Evolutionary conservation across 2,329 filamentous ascomycete genomes (phyloP).

Genomic region (Sporothrix pallida): DNA sequence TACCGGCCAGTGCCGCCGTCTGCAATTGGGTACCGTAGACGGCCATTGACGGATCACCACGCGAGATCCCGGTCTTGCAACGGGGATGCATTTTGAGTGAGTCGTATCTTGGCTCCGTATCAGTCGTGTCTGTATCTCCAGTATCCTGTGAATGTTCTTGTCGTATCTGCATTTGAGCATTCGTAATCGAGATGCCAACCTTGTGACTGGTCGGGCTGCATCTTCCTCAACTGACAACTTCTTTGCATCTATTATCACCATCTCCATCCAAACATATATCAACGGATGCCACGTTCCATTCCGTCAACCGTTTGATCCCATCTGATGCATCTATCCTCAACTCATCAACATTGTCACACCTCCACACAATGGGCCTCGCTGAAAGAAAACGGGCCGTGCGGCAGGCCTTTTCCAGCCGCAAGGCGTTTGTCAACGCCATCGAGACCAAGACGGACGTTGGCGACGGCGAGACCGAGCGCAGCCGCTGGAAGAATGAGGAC

Average conservation of each 20-base stretch:
- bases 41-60: constrained; percentile 4
- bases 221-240: background rate
- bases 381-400: background rate
- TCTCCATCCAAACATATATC: too few species aligned
- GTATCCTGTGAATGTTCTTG: background rate
- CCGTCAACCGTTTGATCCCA: too few species aligned
- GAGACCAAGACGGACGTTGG: background rate
- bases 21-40: background rate
- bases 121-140: background rate
- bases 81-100: too few species aligned
- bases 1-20: background rate
- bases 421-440: constrained; percentile 1
- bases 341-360: background rate
- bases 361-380: background rate
- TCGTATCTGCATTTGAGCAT: too few species aligned
- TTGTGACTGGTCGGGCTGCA: background rate
- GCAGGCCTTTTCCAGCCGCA: background rate
- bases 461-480: constrained; percentile 11
- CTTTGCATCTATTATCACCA: too few species aligned
- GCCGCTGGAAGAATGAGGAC: constrained; percentile 24
- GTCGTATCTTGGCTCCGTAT: too few species aligned
- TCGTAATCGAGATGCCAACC: background rate
- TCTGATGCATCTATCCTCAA: background rate
- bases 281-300: too few species aligned
- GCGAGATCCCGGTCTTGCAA: background rate